Evolutionary conservation across 768 basidiomycete species (phyloP).

Genomic region (Hirschioporus abietinus): DNA sequence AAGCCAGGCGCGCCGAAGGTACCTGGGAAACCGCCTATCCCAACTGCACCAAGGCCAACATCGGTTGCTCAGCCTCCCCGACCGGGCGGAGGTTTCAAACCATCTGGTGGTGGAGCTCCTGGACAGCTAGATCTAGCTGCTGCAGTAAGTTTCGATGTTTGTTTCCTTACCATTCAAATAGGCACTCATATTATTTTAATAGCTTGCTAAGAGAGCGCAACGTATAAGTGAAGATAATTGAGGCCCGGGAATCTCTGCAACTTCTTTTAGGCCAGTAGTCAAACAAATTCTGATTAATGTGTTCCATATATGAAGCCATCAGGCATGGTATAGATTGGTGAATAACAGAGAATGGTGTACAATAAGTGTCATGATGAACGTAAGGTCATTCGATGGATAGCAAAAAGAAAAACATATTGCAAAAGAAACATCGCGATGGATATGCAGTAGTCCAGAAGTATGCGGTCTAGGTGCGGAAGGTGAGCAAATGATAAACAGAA

Average conservation of each 20-base stretch:
- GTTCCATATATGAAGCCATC: neutral
- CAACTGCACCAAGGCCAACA: constrained; percentile 48
- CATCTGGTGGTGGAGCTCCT: constrained; percentile 37
- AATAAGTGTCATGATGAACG: constrained; percentile 4
- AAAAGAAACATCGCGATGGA: neutral
- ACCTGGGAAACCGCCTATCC: constrained; percentile 58
- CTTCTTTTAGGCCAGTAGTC: neutral
- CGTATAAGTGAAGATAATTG: constrained; percentile 44
- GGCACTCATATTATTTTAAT: constrained; percentile 9
- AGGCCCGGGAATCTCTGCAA: constrained; percentile 6
- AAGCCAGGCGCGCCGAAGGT: constrained; percentile 49
- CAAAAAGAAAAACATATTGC: neutral
- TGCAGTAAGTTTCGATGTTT: constrained; percentile 47
- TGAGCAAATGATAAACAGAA: neutral
- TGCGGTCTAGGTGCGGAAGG: neutral
- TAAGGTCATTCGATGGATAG: neutral
- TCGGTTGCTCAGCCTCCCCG: constrained; percentile 29
- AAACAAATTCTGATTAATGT: neutral
- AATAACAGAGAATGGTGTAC: constrained; percentile 18
- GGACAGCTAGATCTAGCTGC: constrained; percentile 81
- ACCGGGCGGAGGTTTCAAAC: constrained; percentile 35
- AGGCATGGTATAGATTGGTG: constrained; percentile 23
- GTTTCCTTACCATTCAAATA: neutral
- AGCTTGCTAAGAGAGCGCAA: constrained; percentile 80
- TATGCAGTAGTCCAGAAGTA: neutral